phyloP scores from a whole-genome alignment of 805 yeast genomes.

The Sugiyamaella marilandica region DNA sequence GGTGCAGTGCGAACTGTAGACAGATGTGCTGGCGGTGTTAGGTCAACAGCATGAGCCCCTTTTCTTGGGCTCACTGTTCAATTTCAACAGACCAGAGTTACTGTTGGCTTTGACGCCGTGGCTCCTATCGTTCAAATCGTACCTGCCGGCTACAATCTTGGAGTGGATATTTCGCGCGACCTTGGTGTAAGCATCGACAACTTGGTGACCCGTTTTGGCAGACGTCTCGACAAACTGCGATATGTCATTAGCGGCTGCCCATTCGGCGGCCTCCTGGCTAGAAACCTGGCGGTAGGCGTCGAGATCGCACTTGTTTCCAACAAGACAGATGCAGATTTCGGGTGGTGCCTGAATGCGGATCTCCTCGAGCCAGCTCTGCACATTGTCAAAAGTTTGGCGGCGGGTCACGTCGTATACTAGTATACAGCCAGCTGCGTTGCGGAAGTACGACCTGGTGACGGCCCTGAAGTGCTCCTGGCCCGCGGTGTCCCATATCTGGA shows the following conservation, averaged over 20 bases:
- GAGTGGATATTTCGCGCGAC: conserved; percentile 32
- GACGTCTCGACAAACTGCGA: conserved; percentile 47
- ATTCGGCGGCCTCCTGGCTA: conserved; percentile 35
- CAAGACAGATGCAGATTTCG: conserved; percentile 68
- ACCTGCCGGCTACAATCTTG: conserved; percentile 30
- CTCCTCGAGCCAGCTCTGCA: conserved; percentile 67
- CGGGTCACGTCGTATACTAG: conserved; percentile 36
- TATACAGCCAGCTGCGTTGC: conserved; percentile 36
- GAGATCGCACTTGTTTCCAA: conserved; percentile 77
- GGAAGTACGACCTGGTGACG: conserved; percentile 34
- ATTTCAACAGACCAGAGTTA: conserved; percentile 16
- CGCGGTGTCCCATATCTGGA: conserved; percentile 35
- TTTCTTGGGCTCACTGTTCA: conserved; percentile 14
- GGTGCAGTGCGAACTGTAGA: too few relatives aligned
- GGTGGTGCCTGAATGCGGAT: conserved; percentile 61
- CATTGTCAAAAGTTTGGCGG: conserved; percentile 31
- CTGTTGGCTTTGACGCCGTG: conserved; percentile 26
- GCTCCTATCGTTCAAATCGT: conserved; percentile 27
- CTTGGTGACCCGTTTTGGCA: conserved; percentile 60
- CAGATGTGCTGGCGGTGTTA: too few relatives aligned
- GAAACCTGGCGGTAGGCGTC: conserved; percentile 30
- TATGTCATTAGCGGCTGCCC: conserved; percentile 46
- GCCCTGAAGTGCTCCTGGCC: conserved; percentile 37
- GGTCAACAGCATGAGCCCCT: conserved; percentile 9
- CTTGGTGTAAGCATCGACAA: conserved; percentile 40